Evolutionary conservation across 2,329 filamentous ascomycete species (phyloP).

Genomic region (Aspergillus cejpii): DNA sequence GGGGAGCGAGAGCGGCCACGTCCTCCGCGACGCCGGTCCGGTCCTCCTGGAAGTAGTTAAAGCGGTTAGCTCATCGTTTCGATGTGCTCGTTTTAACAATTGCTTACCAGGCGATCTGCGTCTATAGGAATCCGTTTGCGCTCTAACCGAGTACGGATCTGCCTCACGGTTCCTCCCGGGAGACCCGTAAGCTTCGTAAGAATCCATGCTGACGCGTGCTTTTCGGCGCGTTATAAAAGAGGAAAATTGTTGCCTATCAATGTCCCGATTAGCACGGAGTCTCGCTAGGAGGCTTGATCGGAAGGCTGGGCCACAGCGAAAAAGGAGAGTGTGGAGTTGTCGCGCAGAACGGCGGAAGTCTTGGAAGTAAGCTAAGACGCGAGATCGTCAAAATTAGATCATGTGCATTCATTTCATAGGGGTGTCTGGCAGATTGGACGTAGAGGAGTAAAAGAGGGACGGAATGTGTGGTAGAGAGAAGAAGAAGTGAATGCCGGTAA

Average conservation of each 20-base stretch:
- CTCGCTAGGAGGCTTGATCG: background rate
- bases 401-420: constrained; percentile 18
- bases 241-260: background rate
- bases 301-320: background rate
- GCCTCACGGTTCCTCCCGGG: constrained; percentile 40
- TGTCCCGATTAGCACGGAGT: background rate
- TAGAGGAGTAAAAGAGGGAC: constrained; percentile 22
- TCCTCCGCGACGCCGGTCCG: constrained; percentile 39
- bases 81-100: background rate
- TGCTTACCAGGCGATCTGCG: constrained; percentile 44
- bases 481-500: constrained; percentile 15
- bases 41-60: constrained; percentile 22
- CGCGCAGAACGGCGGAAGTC: constrained; percentile 5
- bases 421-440: constrained; percentile 17
- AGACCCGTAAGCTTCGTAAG: constrained; percentile 43
- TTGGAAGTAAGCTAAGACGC: constrained; percentile 31
- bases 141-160: constrained; percentile 33
- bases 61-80: background rate
- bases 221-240: background rate
- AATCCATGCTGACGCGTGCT: constrained; percentile 37
- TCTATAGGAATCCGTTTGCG: constrained; percentile 38
- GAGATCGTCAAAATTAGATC: constrained; percentile 36
- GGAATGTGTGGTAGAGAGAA: constrained; percentile 18
- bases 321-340: background rate
- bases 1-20: constrained; percentile 56